Evolutionary conservation across 2,329 filamentous ascomycete genomes (phyloP).

Genomic region (Bipolaris victoriae): DNA sequence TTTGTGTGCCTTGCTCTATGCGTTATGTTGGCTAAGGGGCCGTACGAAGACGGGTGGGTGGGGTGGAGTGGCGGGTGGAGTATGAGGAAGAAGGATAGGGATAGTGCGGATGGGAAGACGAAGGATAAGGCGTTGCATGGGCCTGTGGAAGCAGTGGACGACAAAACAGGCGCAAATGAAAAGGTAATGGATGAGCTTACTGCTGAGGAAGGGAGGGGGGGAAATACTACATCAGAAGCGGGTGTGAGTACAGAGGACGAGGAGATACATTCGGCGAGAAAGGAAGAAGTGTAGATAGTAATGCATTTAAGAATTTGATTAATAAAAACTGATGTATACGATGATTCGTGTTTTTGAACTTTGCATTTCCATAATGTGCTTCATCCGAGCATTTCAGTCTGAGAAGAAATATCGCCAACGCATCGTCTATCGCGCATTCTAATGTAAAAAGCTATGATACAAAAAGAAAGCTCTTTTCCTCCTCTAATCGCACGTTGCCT

Average conservation of each 20-base stretch:
- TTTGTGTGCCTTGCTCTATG: slow-evolving; percentile 59
- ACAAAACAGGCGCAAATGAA: slow-evolving; percentile 26
- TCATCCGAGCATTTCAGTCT: neutral
- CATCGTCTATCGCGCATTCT: slow-evolving; percentile 1
- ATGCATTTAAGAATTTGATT: neutral
- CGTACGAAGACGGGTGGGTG: slow-evolving; percentile 64
- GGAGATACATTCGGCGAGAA: neutral
- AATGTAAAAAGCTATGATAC: neutral
- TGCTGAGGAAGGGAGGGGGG: slow-evolving; percentile 38
- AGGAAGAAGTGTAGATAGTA: neutral
- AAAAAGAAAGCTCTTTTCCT: neutral
- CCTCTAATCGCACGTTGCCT: neutral
- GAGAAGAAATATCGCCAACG: neutral
- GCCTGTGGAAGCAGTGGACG: slow-evolving; percentile 26
- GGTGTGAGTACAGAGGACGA: neutral
- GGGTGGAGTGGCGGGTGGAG: slow-evolving; percentile 66
- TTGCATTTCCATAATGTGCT: slow-evolving; percentile 3
- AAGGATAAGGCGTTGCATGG: slow-evolving; percentile 24
- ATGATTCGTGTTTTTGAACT: neutral
- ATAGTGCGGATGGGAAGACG: slow-evolving; percentile 50
- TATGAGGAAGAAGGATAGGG: slow-evolving; percentile 52
- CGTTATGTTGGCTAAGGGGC: slow-evolving; percentile 58
- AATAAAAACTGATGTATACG: neutral
- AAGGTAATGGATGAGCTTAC: slow-evolving; percentile 34
- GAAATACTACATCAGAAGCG: slow-evolving; percentile 22